Evolutionary conservation across 2,329 filamentous ascomycete genomes (phyloP).

Genomic region (Cytospora mali): DNA sequence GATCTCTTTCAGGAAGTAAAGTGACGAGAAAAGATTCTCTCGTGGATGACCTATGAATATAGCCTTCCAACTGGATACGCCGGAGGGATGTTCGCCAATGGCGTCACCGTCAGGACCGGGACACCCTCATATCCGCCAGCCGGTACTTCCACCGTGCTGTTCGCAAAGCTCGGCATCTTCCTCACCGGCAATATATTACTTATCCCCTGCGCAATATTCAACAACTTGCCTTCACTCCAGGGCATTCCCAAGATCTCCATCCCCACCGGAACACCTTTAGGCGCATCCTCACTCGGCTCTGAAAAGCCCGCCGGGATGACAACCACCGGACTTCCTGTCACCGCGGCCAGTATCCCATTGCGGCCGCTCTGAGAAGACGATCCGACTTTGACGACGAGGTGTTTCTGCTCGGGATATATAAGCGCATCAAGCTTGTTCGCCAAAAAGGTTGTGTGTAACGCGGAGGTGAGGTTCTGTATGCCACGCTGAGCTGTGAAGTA

Average conservation of each 20-base stretch:
- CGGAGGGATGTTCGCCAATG: slow-evolving; percentile 45
- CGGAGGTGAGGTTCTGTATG: slow-evolving; percentile 55
- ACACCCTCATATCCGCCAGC: slow-evolving; percentile 39
- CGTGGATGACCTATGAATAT: slow-evolving; percentile 12
- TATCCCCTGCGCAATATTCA: slow-evolving; percentile 56
- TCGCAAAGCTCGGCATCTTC: slow-evolving; percentile 42
- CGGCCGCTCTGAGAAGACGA: slow-evolving; percentile 59
- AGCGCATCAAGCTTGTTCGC: slow-evolving; percentile 55
- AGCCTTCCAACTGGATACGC: slow-evolving; percentile 53
- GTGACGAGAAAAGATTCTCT: not conserved
- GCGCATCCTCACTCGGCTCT: slow-evolving; percentile 48
- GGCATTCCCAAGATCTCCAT: slow-evolving; percentile 64
- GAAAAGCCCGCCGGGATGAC: slow-evolving; percentile 59
- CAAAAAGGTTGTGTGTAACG: slow-evolving; percentile 54
- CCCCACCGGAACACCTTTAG: slow-evolving; percentile 62
- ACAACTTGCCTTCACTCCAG: slow-evolving; percentile 56
- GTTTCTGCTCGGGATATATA: slow-evolving; percentile 67
- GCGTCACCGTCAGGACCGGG: slow-evolving; percentile 47
- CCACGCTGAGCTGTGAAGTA: slow-evolving; percentile 51
- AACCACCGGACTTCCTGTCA: slow-evolving; percentile 45
- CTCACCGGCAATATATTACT: slow-evolving; percentile 50
- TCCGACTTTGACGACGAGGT: slow-evolving; percentile 62
- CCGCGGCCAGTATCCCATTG: slow-evolving; percentile 47
- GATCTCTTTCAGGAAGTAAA: too few species aligned
- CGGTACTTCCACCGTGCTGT: slow-evolving; percentile 37